Conservation (phyloP, 768 basidiomycete genomes). For the Trametes meyenii region DNA sequence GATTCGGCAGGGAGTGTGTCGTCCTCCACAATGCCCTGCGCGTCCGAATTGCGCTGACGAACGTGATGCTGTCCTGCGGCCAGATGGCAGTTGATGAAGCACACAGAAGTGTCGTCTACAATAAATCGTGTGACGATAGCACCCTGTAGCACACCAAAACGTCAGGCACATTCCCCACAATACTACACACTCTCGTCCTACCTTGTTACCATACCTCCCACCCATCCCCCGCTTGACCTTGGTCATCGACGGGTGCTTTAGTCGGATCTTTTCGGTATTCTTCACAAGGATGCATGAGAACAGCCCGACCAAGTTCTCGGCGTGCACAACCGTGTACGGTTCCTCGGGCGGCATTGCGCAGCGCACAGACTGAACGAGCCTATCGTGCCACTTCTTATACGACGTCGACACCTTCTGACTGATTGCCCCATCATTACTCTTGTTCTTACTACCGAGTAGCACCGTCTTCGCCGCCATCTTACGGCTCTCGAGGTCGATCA, state of each 20-base stretch:
- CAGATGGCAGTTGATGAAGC: constrained; percentile 96
- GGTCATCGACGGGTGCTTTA: constrained; percentile 74
- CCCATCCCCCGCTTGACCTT: constrained; percentile 92
- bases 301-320: constrained; percentile 89
- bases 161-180: neutral
- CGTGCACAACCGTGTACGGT: constrained; percentile 81
- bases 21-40: constrained; percentile 86
- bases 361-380: constrained; percentile 70
- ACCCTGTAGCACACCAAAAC: constrained; percentile 51
- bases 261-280: constrained; percentile 55
- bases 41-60: constrained; percentile 82
- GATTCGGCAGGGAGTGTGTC: constrained; percentile 60
- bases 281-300: constrained; percentile 81
- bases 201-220: constrained; percentile 95
- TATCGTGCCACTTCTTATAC: constrained; percentile 90
- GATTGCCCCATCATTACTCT: constrained; percentile 57
- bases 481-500: constrained; percentile 92
- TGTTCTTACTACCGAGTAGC: constrained; percentile 73
- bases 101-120: constrained; percentile 89
- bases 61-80: constrained; percentile 92
- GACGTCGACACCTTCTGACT: constrained; percentile 85
- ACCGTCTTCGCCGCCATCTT: constrained; percentile 93
- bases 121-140: constrained; percentile 89
- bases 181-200: constrained; percentile 34
- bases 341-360: constrained; percentile 70